Evolutionary conservation across 2,329 filamentous ascomycete species (phyloP).

Genomic region (Coleophoma cylindrospora): DNA sequence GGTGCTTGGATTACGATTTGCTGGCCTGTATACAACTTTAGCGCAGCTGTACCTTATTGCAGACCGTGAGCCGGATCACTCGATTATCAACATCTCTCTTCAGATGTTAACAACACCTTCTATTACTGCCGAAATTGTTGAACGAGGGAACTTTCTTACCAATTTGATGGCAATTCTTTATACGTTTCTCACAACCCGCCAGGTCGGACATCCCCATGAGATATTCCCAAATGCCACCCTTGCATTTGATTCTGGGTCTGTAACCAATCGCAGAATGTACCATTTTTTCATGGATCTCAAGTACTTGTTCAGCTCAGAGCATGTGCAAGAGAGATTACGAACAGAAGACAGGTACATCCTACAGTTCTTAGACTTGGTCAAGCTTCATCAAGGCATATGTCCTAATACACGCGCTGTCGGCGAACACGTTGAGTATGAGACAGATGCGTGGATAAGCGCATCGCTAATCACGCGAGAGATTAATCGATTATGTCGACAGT

Average conservation of each 20-base stretch:
- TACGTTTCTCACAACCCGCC: slow-evolving; percentile 91
- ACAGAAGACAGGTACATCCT: slow-evolving; percentile 81
- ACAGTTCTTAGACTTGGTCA: slow-evolving; percentile 93
- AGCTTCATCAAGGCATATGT: slow-evolving; percentile 94
- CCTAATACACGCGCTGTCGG: slow-evolving; percentile 88
- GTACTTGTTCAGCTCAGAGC: slow-evolving; percentile 81
- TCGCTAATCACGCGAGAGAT: slow-evolving; percentile 93
- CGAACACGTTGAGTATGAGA: slow-evolving; percentile 97
- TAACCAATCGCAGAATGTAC: slow-evolving; percentile 92
- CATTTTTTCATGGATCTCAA: slow-evolving; percentile 96
- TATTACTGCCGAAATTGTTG: slow-evolving; percentile 92
- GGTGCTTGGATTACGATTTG: slow-evolving; percentile 86
- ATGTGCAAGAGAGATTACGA: slow-evolving; percentile 81
- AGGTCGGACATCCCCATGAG: slow-evolving; percentile 90
- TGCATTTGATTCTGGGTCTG: slow-evolving; percentile 89
- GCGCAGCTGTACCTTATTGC: slow-evolving; percentile 94
- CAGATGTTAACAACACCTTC: slow-evolving; percentile 97
- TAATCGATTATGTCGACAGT: slow-evolving; percentile 83
- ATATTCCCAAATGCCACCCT: slow-evolving; percentile 81
- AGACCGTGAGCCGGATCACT: slow-evolving; percentile 94
- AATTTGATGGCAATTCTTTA: slow-evolving; percentile 95
- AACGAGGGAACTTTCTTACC: slow-evolving; percentile 91
- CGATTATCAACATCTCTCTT: slow-evolving; percentile 94
- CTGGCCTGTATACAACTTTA: slow-evolving; percentile 87
- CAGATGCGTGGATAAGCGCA: slow-evolving; percentile 95